These are phyloP conservation scores for Pugionium cornutum DNA, from an alignment of 345 rosid genomes.

Conservation along the genomic window DNA sequence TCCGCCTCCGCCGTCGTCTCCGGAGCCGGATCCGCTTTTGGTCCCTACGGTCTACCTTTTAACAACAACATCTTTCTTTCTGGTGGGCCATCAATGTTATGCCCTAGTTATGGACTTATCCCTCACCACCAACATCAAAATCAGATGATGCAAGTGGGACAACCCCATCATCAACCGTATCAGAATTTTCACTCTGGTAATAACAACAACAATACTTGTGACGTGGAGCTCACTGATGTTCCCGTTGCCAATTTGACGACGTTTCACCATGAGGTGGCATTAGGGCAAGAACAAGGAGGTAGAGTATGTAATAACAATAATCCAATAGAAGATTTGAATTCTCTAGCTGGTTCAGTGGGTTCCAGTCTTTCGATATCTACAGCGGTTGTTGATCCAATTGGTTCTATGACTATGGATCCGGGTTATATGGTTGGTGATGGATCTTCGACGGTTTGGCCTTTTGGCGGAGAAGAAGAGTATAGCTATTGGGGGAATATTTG, in stretches of 20 bases:
- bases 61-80: conserved; percentile 29
- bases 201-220: conserved; percentile 13
- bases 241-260: conserved; percentile 14
- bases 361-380: conserved; percentile 48
- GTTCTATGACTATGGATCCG: conserved; percentile 52
- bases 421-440: conserved; percentile 45
- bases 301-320: conserved; percentile 16
- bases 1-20: conserved; percentile 50
- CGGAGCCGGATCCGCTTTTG: not conserved
- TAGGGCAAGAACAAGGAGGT: conserved; percentile 39
- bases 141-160: conserved; percentile 37
- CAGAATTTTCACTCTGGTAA: conserved; percentile 30
- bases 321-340: conserved; percentile 40
- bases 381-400: conserved; percentile 30
- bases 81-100: conserved; percentile 38
- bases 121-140: conserved; percentile 27
- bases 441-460: conserved; percentile 64
- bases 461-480: conserved; percentile 63
- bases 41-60: conserved; percentile 36
- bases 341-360: conserved; percentile 51
- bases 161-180: conserved; percentile 37
- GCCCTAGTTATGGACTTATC: conserved; percentile 36
- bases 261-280: conserved; percentile 14
- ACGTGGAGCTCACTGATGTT: conserved; percentile 28
- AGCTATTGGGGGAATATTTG: conserved; percentile 53